A percentile compares a stretch with the other conserved stretches of the same genome.
phyloP scores from a whole-genome alignment of 2,329 filamentous ascomycete species.

The Daldinia sp. region DNA sequence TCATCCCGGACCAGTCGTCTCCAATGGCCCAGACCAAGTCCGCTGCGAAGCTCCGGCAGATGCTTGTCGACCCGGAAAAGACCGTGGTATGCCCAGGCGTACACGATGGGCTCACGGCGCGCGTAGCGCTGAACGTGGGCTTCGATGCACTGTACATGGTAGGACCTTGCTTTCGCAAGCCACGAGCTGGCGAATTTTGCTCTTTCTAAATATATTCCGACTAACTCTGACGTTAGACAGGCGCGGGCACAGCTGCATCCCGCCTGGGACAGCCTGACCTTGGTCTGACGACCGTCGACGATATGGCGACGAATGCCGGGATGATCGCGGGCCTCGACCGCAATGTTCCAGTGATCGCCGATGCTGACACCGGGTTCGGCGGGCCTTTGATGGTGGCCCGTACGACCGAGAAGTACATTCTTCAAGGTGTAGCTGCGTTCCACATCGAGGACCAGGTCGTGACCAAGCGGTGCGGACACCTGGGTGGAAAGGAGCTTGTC shows the following conservation, averaged over 20 bases:
- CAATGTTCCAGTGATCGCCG: conserved; percentile 65
- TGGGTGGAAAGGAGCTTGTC: conserved; percentile 49
- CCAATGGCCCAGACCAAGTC: conserved; percentile 34
- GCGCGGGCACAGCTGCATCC: conserved; percentile 55
- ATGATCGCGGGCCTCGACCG: conserved; percentile 70
- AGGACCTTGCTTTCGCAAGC: conserved; percentile 11
- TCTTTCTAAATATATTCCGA: neutral
- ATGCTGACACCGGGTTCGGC: conserved; percentile 67
- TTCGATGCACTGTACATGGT: conserved; percentile 75
- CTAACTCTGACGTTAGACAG: conserved; percentile 33
- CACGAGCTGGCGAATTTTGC: neutral
- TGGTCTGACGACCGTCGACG: conserved; percentile 66
- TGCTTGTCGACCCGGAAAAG: conserved; percentile 50
- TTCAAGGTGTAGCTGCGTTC: conserved; percentile 44
- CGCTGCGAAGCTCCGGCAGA: conserved; percentile 51
- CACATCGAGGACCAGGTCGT: conserved; percentile 50
- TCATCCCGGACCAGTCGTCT: neutral
- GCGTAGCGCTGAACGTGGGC: conserved; percentile 68
- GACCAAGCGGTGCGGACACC: conserved; percentile 52
- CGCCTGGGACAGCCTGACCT: conserved; percentile 70
- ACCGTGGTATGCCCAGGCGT: conserved; percentile 70
- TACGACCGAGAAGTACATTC: conserved; percentile 49
- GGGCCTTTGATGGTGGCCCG: conserved; percentile 61
- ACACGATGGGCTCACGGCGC: conserved; percentile 72
- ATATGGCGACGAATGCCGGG: conserved; percentile 69